These are phyloP conservation scores for Oidium heveae DNA, from an alignment of 2,329 filamentous ascomycete species.

Conservation along the genomic window DNA sequence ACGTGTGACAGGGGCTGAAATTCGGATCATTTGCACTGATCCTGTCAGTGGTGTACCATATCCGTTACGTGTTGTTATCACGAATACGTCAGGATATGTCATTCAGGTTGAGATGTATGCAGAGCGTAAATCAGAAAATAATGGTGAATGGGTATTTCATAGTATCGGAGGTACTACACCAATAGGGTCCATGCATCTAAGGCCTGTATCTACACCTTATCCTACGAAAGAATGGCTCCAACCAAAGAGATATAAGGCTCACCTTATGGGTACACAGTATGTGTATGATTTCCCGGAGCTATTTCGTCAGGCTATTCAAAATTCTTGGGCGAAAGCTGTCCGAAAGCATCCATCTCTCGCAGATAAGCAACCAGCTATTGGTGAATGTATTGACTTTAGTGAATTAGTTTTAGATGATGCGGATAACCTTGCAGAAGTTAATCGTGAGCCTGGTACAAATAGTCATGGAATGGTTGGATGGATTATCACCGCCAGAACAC, in stretches of 20 bases:
- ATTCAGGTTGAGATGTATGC: slow-evolving; percentile 95
- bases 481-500: slow-evolving; percentile 83
- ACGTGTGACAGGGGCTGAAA: slow-evolving; percentile 89
- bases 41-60: slow-evolving; percentile 60
- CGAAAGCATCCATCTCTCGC: slow-evolving; percentile 48
- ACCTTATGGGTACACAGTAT: slow-evolving; percentile 97
- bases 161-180: slow-evolving; percentile 88
- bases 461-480: slow-evolving; percentile 96
- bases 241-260: slow-evolving; percentile 97
- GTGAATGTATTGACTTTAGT: slow-evolving; percentile 80
- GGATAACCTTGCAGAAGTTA: slow-evolving; percentile 78
- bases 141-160: slow-evolving; percentile 86
- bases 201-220: slow-evolving; percentile 77
- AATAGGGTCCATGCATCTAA: slow-evolving; percentile 83
- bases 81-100: slow-evolving; percentile 93
- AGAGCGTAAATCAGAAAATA: slow-evolving; percentile 93
- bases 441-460: slow-evolving; percentile 86
- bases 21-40: slow-evolving; percentile 94
- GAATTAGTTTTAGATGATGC: slow-evolving; percentile 89
- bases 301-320: slow-evolving; percentile 93
- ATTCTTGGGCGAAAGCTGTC: slow-evolving; percentile 62
- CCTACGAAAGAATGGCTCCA: slow-evolving; percentile 97
- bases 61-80: slow-evolving; percentile 86
- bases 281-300: slow-evolving; percentile 99
- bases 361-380: slow-evolving; percentile 58